Conservation (phyloP, 1,139 yeast genomes). For the Suhomyces taliae region DNA sequence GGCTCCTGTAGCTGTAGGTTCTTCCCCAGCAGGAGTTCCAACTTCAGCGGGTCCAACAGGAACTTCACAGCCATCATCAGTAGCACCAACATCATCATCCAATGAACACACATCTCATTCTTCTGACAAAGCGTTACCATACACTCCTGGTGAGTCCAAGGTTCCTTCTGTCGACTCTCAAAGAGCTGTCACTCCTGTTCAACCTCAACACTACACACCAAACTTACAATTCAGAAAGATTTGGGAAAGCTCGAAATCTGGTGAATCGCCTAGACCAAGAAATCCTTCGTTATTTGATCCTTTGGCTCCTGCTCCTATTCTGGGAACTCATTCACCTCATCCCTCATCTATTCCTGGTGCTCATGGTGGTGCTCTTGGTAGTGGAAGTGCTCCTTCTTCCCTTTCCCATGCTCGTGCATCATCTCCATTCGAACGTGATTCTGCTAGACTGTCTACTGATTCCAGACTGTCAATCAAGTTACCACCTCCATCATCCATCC, state of each 20-base stretch:
- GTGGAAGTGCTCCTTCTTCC: background rate
- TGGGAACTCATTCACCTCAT: background rate
- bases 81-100: conserved; percentile 2
- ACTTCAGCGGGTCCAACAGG: background rate
- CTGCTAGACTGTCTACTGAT: conserved; percentile 1
- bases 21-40: conserved; percentile 4
- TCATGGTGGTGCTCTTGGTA: background rate
- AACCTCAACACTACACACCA: conserved; percentile 27
- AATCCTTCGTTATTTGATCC: conserved; percentile 38
- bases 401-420: background rate
- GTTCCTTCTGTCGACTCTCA: conserved; percentile 1
- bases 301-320: conserved; percentile 28
- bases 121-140: background rate
- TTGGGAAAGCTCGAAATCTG: conserved; percentile 28
- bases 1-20: background rate
- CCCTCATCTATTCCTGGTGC: background rate
- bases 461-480: conserved; percentile 16
- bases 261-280: conserved; percentile 23
- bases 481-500: conserved; percentile 20
- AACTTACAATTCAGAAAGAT: conserved; percentile 41
- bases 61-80: background rate
- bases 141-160: conserved; percentile 9
- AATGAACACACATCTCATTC: background rate
- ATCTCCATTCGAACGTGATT: conserved; percentile 1
- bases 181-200: conserved; percentile 1